These are phyloP conservation scores for Lycium barbarum DNA, from an alignment of 257 asterid species.

Conservation along the genomic window DNA sequence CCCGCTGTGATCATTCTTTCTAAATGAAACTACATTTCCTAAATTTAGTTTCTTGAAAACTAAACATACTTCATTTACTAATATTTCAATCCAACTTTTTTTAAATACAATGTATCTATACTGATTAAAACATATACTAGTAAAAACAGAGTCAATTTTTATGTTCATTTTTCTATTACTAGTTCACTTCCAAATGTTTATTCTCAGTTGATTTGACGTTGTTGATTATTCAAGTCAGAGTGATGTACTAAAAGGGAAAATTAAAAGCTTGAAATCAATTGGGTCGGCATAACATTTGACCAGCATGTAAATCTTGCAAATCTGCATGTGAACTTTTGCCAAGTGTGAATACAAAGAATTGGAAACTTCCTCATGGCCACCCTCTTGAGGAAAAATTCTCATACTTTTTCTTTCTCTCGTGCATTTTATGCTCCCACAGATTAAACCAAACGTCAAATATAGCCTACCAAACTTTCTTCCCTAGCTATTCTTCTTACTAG, in stretches of 20 bases:
- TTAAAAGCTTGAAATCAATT: background rate
- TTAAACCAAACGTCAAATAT: background rate
- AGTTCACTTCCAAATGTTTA: background rate
- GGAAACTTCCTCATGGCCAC: constrained; percentile 30
- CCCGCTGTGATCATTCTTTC: background rate
- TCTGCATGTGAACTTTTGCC: constrained; percentile 4
- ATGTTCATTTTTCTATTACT: background rate
- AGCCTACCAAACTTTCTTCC: constrained; percentile 6
- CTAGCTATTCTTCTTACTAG: background rate
- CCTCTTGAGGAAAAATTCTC: constrained; percentile 4
- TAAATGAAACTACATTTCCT: background rate
- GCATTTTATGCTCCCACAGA: background rate
- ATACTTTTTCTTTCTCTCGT: background rate
- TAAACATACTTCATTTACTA: too few species aligned
- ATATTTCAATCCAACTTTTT: too few species aligned
- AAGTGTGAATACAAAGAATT: background rate
- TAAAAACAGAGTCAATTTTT: too few species aligned
- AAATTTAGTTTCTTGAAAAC: too few species aligned
- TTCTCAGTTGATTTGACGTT: constrained; percentile 10
- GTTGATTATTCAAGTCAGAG: background rate
- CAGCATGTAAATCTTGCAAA: background rate
- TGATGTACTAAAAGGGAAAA: background rate
- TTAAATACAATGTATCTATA: too few species aligned
- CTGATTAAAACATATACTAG: too few species aligned
- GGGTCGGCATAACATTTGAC: background rate